Evolutionary conservation across 2,329 filamentous ascomycete species (phyloP).

Genomic region (Phaeosphaeriaceae sp.): DNA sequence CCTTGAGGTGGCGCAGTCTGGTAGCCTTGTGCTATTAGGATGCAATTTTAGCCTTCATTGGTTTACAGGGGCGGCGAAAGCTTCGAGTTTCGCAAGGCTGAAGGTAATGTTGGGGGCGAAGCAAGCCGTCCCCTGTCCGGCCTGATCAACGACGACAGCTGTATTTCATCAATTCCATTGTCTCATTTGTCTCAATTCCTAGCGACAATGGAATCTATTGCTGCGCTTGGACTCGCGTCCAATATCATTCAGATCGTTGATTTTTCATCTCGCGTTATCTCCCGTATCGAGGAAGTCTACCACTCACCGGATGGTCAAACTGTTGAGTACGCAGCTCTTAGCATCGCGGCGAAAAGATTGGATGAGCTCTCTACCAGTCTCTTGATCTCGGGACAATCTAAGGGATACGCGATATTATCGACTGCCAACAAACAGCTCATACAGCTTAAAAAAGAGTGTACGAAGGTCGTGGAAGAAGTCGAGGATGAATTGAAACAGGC

Average conservation of each 20-base stretch:
- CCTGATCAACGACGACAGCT: neutral
- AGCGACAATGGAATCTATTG: neutral
- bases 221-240: slow-evolving; percentile 3
- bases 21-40: no score
- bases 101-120: no score
- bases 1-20: no score
- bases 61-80: no score
- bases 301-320: neutral
- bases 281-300: neutral
- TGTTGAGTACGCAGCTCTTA: slow-evolving; percentile 1
- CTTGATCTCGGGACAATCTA: neutral
- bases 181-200: neutral
- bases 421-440: slow-evolving; percentile 1
- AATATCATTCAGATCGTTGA: slow-evolving; percentile 8
- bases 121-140: no score
- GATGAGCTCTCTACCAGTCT: neutral
- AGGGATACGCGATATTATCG: neutral
- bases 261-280: neutral
- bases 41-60: no score
- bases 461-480: neutral
- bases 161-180: neutral
- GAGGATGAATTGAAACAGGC: neutral
- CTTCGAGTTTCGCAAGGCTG: neutral
- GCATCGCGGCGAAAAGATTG: slow-evolving; percentile 1
- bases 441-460: neutral